Evolutionary conservation across 805 yeast genomes (phyloP), one percentile per base, ranked within the genome.

Genomic region (Maudiozyma saulgeensis): DNA sequence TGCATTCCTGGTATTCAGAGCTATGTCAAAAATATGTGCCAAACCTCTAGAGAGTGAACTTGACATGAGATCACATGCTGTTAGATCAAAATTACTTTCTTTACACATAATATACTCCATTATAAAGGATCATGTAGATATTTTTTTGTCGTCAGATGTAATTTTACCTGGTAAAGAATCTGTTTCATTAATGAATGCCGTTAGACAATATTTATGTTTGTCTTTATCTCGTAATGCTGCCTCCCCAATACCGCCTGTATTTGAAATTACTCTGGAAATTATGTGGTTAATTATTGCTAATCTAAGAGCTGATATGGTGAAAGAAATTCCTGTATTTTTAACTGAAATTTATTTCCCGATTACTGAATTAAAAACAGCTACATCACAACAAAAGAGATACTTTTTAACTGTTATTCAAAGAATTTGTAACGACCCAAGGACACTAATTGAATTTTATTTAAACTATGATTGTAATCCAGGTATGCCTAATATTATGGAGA

Each of bases 291-390:
- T 93, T 56, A 73, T 91, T 40, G 79, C 89, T 23, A 85, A 88
- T 58, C 71, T 95, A 57, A 80, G 99, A 62, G 77, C 84, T 13
- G 93, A 86, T 57, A 89, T 93, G 72, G 91, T 90, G 67, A 78
- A 84, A 56, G 99, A 93, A 63, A 87, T 93, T 43, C 96, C 96
- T 0, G 96, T 95, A 0, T 87, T 95, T 61, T 79, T 90, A 70
- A 84, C 82, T 43, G 98, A 93, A 60, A 87, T 91, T 47, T 93
- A 93, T 65, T 85, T 93, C 68, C 96, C 98, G 2, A 87, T 95
- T 41, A 78, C 93, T 43, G 98, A 91, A 61, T 79, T 93, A 81
- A 86, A 83, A 61, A 81, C 95, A 1, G 86, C 97, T 1, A 87
- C 96, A 0, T 70, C 90, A 9, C 97, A 91, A 65, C 99, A 95